Evolutionary conservation across 2,329 filamentous ascomycete species (phyloP), one percentile per base, ranked within the genome.

Genomic region (Cadophora malorum): DNA sequence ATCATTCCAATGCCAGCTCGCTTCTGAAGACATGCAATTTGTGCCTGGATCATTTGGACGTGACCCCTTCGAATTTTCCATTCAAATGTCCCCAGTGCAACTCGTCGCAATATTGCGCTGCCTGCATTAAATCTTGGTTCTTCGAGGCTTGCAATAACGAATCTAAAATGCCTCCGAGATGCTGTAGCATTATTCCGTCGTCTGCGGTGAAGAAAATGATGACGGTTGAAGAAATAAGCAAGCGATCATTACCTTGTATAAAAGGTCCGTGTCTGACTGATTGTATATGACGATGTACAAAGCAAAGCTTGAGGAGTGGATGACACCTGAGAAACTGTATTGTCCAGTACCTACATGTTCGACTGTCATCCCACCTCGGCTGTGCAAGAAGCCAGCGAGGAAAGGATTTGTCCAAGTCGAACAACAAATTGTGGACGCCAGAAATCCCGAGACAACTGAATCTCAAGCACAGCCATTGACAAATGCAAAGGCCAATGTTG

Each of bases 301-400:
- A 58, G 70, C 72, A 10, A 84, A 81, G 67, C 81, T 82, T 63
- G 83, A 85, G 56, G 83, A 85, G 72, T 83, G 81, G 79, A 75
- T 76, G 45, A 82, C 83, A 2, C 70, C 75, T 3, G 76, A 82
- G 31, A 82, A 82, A 8, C 72, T 82, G 7, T 86, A 85, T 71
- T 86, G 84, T 67, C 83, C 84, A 4, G 71, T 81, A 9, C 78
- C 79, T 10, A 79, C 75, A 9, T 86, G 84, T 72, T 85, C 83
- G 0, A 74, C 79, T 1, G 86, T 85, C 71, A 82, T 86, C 31
- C 74, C 80, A 28, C 73, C 76, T 38, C 76, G 79, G 35, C 68
- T 78, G 1, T 74, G 79, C 65, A 60, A 70, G 4, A 63, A 69
- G 28, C 50, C 23, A 35, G 47, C 64, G 9, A 23, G 67, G 33